Percentiles rank a stretch among this genome's conserved stretches.
These are phyloP conservation scores for Delphinella strobiligena DNA, from an alignment of 2,329 filamentous ascomycete genomes.

Conservation along the genomic window DNA sequence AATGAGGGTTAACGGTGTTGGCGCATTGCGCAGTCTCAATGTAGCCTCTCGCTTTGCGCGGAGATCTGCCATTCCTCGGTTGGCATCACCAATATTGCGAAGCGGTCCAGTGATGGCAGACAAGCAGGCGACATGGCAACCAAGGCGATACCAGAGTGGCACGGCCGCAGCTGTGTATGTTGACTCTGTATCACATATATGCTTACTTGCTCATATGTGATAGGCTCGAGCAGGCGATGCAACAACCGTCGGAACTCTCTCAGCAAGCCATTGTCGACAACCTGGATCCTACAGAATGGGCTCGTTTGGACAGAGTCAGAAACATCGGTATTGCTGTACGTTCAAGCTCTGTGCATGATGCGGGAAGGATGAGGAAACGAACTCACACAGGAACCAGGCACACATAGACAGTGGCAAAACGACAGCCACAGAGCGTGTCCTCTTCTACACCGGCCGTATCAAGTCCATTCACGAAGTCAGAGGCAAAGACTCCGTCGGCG, in stretches of 20 bases:
- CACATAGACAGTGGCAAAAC: slow-evolving; percentile 99
- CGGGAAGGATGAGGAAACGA: not conserved
- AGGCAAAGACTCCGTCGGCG: slow-evolving; percentile 85
- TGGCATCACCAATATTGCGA: slow-evolving; percentile 9
- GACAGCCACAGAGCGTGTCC: slow-evolving; percentile 86
- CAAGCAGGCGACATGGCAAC: slow-evolving; percentile 12
- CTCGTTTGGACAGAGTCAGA: slow-evolving; percentile 67
- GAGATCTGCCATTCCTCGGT: slow-evolving; percentile 7
- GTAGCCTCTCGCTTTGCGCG: slow-evolving; percentile 7
- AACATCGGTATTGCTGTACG: slow-evolving; percentile 99
- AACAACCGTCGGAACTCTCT: slow-evolving; percentile 44
- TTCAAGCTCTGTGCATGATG: too few relatives aligned
- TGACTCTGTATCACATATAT: not conserved
- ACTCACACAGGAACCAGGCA: slow-evolving; percentile 40
- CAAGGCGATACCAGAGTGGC: slow-evolving; percentile 14
- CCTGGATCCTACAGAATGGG: slow-evolving; percentile 66
- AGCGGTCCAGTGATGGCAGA: slow-evolving; percentile 1
- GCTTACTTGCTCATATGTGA: not conserved
- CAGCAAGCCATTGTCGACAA: slow-evolving; percentile 63
- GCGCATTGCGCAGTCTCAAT: slow-evolving; percentile 11
- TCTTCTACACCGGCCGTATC: slow-evolving; percentile 96
- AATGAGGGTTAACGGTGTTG: slow-evolving; percentile 12
- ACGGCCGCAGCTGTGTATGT: slow-evolving; percentile 18
- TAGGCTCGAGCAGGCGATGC: slow-evolving; percentile 44
- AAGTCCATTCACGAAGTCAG: slow-evolving; percentile 95